Percentiles rank a stretch among this genome's conserved stretches.
These are phyloP conservation scores for Pulveroboletus sp. DNA, from an alignment of 768 basidiomycete genomes.

Conservation along the genomic window DNA sequence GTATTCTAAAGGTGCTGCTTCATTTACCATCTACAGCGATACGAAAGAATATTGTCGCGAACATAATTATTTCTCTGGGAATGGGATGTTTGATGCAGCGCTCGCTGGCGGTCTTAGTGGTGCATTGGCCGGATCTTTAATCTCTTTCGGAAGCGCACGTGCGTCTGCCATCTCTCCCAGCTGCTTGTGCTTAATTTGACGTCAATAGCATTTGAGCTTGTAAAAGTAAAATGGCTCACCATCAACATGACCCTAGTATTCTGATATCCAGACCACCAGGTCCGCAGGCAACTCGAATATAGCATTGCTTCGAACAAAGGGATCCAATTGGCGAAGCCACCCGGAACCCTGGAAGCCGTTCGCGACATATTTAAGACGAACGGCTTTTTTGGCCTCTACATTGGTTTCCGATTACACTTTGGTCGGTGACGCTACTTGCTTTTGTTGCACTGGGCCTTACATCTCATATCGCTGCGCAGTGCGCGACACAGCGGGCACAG, in stretches of 20 bases:
- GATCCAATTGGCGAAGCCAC: constrained; percentile 64
- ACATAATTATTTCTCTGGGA: constrained; percentile 52
- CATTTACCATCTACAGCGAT: constrained; percentile 85
- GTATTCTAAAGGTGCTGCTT: constrained; percentile 63
- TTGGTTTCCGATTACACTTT: constrained; percentile 85
- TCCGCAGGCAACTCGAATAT: constrained; percentile 88
- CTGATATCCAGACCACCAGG: constrained; percentile 40
- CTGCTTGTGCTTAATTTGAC: constrained; percentile 18
- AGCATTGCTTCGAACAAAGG: constrained; percentile 83
- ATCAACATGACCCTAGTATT: neutral
- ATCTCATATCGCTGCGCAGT: constrained; percentile 39
- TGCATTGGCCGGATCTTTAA: constrained; percentile 82
- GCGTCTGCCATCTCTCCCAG: constrained; percentile 33
- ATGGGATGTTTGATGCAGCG: constrained; percentile 64
- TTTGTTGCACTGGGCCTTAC: neutral
- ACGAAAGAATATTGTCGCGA: constrained; percentile 72
- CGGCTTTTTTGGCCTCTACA: constrained; percentile 68
- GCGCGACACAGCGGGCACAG: constrained; percentile 85
- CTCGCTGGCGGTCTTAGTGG: constrained; percentile 79
- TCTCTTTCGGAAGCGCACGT: constrained; percentile 88
- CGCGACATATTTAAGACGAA: constrained; percentile 66
- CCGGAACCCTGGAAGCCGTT: constrained; percentile 74
- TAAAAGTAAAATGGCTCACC: constrained; percentile 58
- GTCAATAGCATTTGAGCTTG: constrained; percentile 78
- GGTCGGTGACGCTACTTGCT: constrained; percentile 38